Base-by-base conservation (phyloP, 495 filamentous ascomycete species). In the Daldinia vernicosa region DNA sequence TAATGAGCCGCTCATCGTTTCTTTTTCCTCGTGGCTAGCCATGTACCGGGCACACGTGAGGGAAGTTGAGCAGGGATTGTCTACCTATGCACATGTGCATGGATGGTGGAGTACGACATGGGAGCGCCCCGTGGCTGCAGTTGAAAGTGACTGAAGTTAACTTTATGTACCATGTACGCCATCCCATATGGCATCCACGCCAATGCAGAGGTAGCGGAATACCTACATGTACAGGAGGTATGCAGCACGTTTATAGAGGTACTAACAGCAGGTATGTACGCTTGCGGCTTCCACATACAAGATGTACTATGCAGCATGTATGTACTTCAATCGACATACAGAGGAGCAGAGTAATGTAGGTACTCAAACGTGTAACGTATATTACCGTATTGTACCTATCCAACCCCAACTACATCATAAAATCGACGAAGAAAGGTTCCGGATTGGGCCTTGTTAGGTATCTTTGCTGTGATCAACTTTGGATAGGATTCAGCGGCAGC, bases 1-100 rank as follows among this genome's bases (percentile, higher is more conserved):
- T 73, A 66, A 69, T 66, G 57, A 52, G 70, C 65, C 57, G 70
- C 66, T 35, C 39, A 26, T 59, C 60, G 60, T 67, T 72, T 70
- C 65, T 73, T 70, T 72, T 68, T 69, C 74, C 61, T 68, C 68
- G 66, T 71, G 66, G 69, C 75, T 58, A 45, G 33, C 52, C 55
- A 67, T 63, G 71, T 67, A 73, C 64, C 64, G 50, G 52, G 58
- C 47, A 75, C 75, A 66, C 69, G 75, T 69, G 67, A 70, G 51
- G 15, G 14, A 77, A 61, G 75, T 75, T 60, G 9, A 67, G 57
- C 67, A 65, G 67, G 70, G 67, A 63, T 61, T 9, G 17, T 51
- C 32, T 61, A 63, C 54, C 32, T 61, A 63, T 62, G 51, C 60
- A 66, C 63, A 72, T 69, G 73, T 68, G 67, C 71, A 69, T 67